Conservation (phyloP, 164 flowering plant genomes). For the Amborella trichopoda region DNA sequence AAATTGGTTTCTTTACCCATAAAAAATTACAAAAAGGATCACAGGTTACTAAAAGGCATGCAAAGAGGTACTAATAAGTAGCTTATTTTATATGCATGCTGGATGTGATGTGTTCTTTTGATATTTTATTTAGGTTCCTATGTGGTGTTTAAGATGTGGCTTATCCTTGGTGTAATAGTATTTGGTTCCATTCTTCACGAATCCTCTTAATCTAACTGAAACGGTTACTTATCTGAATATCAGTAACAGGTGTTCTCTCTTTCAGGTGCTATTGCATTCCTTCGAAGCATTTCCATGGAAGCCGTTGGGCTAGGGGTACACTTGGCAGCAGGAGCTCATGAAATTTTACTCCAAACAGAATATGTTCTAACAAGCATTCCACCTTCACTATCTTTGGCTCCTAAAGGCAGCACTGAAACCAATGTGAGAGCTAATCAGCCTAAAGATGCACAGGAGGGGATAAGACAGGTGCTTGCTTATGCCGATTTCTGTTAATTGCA, state of each 20-base stretch:
- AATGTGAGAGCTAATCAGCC: slow-evolving; percentile 75
- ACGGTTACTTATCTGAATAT: not conserved
- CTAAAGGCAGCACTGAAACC: slow-evolving; percentile 22
- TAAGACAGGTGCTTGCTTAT: slow-evolving; percentile 45
- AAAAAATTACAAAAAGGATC: slow-evolving; percentile 72
- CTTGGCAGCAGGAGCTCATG: slow-evolving; percentile 93
- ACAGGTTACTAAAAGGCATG: slow-evolving; percentile 72
- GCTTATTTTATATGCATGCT: not conserved
- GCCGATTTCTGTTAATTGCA: no score
- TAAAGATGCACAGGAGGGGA: slow-evolving; percentile 74
- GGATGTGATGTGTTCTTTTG: not conserved
- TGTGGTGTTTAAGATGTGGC: no score
- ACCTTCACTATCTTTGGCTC: slow-evolving; percentile 37
- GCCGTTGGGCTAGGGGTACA: slow-evolving; percentile 94
- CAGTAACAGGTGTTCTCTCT: not conserved
- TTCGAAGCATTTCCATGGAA: slow-evolving; percentile 92
- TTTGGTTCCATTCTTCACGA: no score
- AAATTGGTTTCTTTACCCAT: slow-evolving; percentile 81
- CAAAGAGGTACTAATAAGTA: slow-evolving; percentile 74
- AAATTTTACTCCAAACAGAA: slow-evolving; percentile 80
- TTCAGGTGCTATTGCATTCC: slow-evolving; percentile 85
- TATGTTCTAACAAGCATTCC: slow-evolving; percentile 51
- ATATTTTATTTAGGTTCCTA: not conserved
- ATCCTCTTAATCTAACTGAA: not conserved
- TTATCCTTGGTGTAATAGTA: no score